Evolutionary conservation across 2,329 filamentous ascomycete species (phyloP), one percentile per base, ranked within the genome.

Genomic region (Calonectria crousiana): DNA sequence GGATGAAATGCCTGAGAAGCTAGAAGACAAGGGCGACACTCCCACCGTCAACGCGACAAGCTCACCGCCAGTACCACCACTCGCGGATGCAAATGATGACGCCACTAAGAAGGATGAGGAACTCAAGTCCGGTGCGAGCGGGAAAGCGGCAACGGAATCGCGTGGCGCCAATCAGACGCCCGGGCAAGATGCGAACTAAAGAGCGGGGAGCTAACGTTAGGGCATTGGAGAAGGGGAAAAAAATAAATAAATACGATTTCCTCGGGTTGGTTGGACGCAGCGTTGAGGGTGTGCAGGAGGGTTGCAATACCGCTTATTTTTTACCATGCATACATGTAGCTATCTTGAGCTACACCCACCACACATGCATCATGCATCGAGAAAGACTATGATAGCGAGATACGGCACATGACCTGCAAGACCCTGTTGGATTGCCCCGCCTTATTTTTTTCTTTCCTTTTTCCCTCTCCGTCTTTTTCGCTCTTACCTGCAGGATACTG

Each of bases 141-240:
- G 56, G 30, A 68, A 51, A 69, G 36, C 56, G 66, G 49, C 36
- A 65, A 58, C 41, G 28, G 53, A 58, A 60, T 38, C 49, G 65
- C 56, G 66, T 69, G 71, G 66, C 71, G 56, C 71, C 71, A 73
- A 69, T 69, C 47, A 69, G 64, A 34, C 66, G 26, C 51, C 53
- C 16, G 26, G 14, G 32, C 28, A 36, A 23, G 56, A 41, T 41
- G 56, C 47, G 36, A 60, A 72, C 41, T 62, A 53, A 47, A 26
- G 36, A 26, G 34, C 32, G 52, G 44, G n/a, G 49, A 32, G 44
- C 28, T 26, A 14, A 67, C 52, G 30, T 47, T 52, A 47, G 32
- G 49, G 36, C 51, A 71, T 67, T 28, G 62, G 51, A 36, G 41
- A 4, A 26, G 16, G 14, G 5, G 28, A 38, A 51, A 36, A 26